Base-by-base conservation (phyloP, 2,329 filamentous ascomycete genomes). In the Ceratocystiopsis minuta region DNA sequence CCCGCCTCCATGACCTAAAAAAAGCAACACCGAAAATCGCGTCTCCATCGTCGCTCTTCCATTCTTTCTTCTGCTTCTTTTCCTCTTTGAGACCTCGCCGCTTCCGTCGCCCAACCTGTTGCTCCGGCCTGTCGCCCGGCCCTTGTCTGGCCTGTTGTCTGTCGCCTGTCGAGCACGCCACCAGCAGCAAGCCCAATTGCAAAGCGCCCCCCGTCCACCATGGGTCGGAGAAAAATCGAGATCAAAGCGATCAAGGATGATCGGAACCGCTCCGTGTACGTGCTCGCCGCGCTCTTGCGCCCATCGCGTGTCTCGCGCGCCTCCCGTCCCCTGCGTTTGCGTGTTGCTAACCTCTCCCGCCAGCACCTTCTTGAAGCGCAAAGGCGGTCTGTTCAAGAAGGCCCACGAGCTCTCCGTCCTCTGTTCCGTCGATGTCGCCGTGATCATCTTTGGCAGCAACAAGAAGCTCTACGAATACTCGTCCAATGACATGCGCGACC, bases 161-260 rank as follows among this genome's bases (percentile, higher is more conserved):
- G 24, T 28, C 11, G 24, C 24, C 24, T 10, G 9, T 28, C 24
- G 24, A 6, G 11, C 11, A 9, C 24, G 24, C 24, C 24, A 10
- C 24, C 6, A 28, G 24, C 7, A 28, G 9, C 24, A 28, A 10
- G 6, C 24, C 6, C 24, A 28, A 10, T 10, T 10, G 24, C 24
- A 28, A 10, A 28, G 24, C 24, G 24, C 24, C 7, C 24, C 6
- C 24, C 24, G 7, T 28, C 39, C 60, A 64, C 58, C 42, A 98
- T 98, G 90, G 90, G 90, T 61, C 80, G 90, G 62, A 78, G 90
- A 72, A 98, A 98, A 76, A 98, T 98, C 59, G 90, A 96, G 68
- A 96, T 98, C 70, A 95, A 95, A 66, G 85, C 88, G 53, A 96
- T 96, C 71, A 95, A 94, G 65, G 87, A 95, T 76, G 87, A 95